Percentiles rank a stretch among this genome's conserved stretches.
Evolutionary conservation across 208 protist genomes (phyloP).

Genomic region (Vickermania ingenoplastis): DNA sequence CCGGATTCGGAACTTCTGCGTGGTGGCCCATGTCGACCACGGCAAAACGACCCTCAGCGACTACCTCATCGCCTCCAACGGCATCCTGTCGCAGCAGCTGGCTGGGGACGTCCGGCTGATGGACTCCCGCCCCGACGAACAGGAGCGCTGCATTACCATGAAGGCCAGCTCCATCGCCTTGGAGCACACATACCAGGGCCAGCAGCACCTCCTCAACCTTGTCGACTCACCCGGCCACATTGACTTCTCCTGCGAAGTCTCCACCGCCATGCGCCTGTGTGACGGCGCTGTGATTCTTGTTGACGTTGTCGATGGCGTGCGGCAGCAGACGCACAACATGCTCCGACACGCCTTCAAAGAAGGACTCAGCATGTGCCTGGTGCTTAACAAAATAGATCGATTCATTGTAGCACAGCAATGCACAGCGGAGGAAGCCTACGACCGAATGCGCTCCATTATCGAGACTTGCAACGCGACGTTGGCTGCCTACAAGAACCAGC

Average conservation of each 20-base stretch:
- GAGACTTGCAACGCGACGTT: constrained; percentile 91
- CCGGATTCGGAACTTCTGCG: constrained; percentile 94
- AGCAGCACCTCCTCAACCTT: constrained; percentile 92
- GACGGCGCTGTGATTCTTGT: constrained; percentile 98
- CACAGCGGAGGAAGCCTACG: constrained; percentile 83
- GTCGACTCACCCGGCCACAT: constrained; percentile 99
- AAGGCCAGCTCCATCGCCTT: constrained; percentile 98
- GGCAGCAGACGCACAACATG: constrained; percentile 91
- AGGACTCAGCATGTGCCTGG: constrained; percentile 91
- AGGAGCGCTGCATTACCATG: constrained; percentile 99
- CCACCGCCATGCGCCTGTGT: constrained; percentile 94
- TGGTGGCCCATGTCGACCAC: constrained; percentile 98
- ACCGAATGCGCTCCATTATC: constrained; percentile 91
- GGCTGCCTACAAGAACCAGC: constrained; percentile 68
- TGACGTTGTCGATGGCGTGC: constrained; percentile 98
- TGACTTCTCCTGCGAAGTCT: constrained; percentile 98
- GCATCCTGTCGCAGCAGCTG: constrained; percentile 95
- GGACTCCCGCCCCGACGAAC: constrained; percentile 95
- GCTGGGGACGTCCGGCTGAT: constrained; percentile 97
- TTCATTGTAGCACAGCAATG: constrained; percentile 91
- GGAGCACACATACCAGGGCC: constrained; percentile 45
- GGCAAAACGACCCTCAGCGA: constrained; percentile 99
- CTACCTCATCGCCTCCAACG: constrained; percentile 95
- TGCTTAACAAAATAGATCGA: constrained; percentile 99
- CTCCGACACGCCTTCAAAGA: constrained; percentile 94